These are phyloP conservation scores for Ceratocystis harringtonii DNA, from an alignment of 2,329 filamentous ascomycete genomes.

Conservation along the genomic window DNA sequence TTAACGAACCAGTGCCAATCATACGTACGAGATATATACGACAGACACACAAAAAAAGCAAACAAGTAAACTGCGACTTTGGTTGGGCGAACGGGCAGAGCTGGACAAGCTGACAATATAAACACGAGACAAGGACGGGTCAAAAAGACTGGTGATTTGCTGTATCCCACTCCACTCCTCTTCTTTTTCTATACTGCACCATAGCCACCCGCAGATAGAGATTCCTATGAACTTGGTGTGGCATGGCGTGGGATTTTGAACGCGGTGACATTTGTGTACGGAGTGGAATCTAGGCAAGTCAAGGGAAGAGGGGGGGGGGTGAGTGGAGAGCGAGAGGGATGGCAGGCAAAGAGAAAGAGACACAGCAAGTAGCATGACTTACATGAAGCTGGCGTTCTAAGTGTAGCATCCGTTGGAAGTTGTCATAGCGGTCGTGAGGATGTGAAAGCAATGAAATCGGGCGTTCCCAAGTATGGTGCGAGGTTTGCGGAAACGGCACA, in stretches of 20 bases:
- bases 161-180: not conserved
- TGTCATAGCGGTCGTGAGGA: conserved; percentile 4
- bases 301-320: not conserved
- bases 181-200: not conserved
- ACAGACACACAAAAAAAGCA: not conserved
- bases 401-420: conserved; percentile 10
- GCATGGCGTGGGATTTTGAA: conserved; percentile 4
- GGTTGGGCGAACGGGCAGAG: not conserved
- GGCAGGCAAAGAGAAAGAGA: not conserved
- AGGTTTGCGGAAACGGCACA: not conserved
- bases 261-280: not conserved
- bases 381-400: conserved; percentile 12
- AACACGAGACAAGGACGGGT: not conserved
- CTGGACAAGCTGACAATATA: conserved; percentile 4
- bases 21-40: not conserved
- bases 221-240: not conserved
- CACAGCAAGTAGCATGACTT: not conserved
- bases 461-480: not conserved
- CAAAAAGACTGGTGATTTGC: not conserved
- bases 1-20: not conserved
- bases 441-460: not conserved
- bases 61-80: not conserved
- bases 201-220: not conserved
- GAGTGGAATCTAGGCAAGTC: not conserved
- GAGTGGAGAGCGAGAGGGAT: not conserved